Evolutionary conservation across 768 basidiomycete species (phyloP).

Genomic region (Calocera cornea): DNA sequence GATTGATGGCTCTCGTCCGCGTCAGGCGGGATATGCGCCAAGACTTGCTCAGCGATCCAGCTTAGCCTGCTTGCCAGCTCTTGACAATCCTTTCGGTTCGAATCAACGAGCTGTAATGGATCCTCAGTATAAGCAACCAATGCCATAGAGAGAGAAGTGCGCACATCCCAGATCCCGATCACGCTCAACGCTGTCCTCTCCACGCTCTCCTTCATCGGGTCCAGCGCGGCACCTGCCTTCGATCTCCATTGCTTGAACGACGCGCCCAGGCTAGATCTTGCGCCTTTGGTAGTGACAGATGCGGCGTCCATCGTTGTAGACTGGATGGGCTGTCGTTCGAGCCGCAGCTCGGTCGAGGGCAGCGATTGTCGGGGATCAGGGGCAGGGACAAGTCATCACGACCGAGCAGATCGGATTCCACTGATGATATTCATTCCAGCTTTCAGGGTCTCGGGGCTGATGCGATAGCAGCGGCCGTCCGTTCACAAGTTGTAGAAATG

Average conservation of each 20-base stretch:
- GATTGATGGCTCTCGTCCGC: neutral
- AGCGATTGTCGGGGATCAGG: too few relatives aligned
- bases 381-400: too few relatives aligned
- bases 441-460: too few relatives aligned
- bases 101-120: neutral
- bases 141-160: neutral
- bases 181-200: neutral
- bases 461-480: too few relatives aligned
- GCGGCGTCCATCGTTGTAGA: too few relatives aligned
- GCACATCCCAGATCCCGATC: neutral
- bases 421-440: too few relatives aligned
- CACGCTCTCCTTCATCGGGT: neutral
- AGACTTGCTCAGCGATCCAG: neutral
- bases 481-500: too few relatives aligned
- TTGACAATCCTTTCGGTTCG: neutral
- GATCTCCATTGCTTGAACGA: neutral
- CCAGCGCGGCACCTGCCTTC: neutral
- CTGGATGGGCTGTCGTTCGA: too few relatives aligned
- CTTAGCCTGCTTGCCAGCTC: neutral
- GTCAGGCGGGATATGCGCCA: neutral
- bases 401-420: too few relatives aligned
- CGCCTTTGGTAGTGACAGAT: too few relatives aligned
- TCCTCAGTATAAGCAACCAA: neutral
- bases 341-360: too few relatives aligned
- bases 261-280: too few relatives aligned